Base-by-base conservation (phyloP, 495 filamentous ascomycete species). In the Achaetomiella virescens region DNA sequence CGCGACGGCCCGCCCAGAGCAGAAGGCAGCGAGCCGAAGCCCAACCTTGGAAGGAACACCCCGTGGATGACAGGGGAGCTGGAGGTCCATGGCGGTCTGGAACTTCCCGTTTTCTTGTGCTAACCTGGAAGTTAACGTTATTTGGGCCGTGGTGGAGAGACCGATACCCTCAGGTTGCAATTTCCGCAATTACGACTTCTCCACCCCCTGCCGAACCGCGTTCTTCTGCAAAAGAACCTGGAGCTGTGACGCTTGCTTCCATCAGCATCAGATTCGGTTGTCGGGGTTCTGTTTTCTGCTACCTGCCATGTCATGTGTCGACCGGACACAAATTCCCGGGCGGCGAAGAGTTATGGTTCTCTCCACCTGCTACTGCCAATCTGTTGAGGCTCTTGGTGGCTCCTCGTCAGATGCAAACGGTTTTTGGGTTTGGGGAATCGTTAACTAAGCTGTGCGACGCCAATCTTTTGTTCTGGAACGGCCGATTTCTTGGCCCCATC, bases 381-480 rank as follows among this genome's bases (percentile, higher is more conserved):
- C n/a, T n/a, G n/a, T 4, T 47, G 27, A 18, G 46, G 31, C 46
- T 37, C 29, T 36, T 29, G 10, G 46, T 21, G 46, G 46, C 29
- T 11, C n/a, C 46, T 8, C 9, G 2, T 25, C 12, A 7, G 11
- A n/a, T 45, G 5, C 18, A 17, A 38, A 20, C 27, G 25, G 17
- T 31, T 22, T 51, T 27, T 20, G 42, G 25, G 35, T 50, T 12
- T 29, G 20, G 48, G 36, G 55, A 37, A 17, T 9, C n/a, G 33
- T 11, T 18, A 18, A 12, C 11, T 11, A 17, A 7, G 3, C 18
- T 20, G 41, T 54, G 41, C 38, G 18, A 37, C 47, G 52, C 29
- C 52, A 46, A 56, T 57, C 55, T 41, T 8, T 12, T n/a, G 62
- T 57, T 65, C 62, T 62, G 49, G 62, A 65, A 53, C 42, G 54